These are phyloP conservation scores for Gossypium gossypioides DNA, from an alignment of 441 rosid genomes.

Conservation along the genomic window DNA sequence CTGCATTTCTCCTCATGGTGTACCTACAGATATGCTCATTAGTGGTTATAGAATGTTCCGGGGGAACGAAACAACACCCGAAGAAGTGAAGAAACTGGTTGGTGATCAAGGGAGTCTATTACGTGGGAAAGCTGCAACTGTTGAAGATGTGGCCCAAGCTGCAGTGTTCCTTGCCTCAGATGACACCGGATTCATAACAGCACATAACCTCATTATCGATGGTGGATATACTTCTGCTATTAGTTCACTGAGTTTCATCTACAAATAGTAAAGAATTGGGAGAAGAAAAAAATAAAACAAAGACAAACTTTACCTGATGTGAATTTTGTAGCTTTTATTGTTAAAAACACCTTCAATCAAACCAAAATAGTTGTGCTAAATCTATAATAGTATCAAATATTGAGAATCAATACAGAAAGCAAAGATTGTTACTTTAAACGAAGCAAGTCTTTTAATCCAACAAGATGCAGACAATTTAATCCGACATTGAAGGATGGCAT, in stretches of 20 bases:
- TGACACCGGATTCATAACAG: constrained; percentile 58
- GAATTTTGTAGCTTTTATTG: background rate
- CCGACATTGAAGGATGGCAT: background rate
- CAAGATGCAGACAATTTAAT: background rate
- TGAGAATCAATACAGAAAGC: background rate
- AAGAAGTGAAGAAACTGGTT: constrained; percentile 41
- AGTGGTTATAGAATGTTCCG: constrained; percentile 33
- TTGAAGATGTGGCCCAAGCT: constrained; percentile 61
- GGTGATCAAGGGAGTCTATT: constrained; percentile 57
- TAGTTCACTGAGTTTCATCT: constrained; percentile 37
- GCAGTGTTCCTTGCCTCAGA: constrained; percentile 63
- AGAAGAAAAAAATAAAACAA: background rate
- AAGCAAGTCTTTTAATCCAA: background rate
- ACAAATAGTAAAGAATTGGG: constrained; percentile 18
- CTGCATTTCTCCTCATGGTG: constrained; percentile 77
- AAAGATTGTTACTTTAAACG: background rate
- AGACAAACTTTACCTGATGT: background rate
- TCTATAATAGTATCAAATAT: background rate
- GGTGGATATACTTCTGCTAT: constrained; percentile 67
- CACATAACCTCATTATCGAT: constrained; percentile 65
- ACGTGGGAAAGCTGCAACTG: constrained; percentile 36
- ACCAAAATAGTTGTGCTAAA: background rate
- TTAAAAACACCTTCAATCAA: background rate
- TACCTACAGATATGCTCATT: constrained; percentile 69
- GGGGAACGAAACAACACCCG: constrained; percentile 31